Conservation (phyloP, 2,329 filamentous ascomycete genomes). For the Clonostachys rosea region DNA sequence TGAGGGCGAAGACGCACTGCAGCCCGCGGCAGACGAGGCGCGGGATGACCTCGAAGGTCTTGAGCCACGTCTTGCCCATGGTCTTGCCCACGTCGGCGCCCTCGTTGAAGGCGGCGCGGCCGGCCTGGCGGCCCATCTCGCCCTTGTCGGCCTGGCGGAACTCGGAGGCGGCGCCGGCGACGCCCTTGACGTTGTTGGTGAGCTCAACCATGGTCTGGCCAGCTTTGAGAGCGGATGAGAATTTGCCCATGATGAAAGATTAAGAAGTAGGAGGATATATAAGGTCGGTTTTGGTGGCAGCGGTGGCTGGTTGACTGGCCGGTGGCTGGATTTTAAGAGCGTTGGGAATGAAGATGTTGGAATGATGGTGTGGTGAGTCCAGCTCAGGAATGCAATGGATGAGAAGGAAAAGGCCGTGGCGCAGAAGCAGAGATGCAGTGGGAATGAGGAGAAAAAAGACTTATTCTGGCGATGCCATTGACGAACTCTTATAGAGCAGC, state of each 20-base stretch:
- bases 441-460: too few species aligned
- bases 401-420: too few species aligned
- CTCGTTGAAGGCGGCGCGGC: constrained; percentile 22
- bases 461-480: too few species aligned
- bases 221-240: constrained; percentile 21
- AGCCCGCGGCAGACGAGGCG: constrained; percentile 55
- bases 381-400: too few species aligned
- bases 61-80: constrained; percentile 36
- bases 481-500: too few species aligned
- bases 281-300: too few species aligned
- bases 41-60: constrained; percentile 38
- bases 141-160: constrained; percentile 23
- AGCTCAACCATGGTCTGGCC: constrained; percentile 25
- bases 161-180: constrained; percentile 17
- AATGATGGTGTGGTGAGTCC: too few species aligned
- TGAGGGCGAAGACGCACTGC: constrained; percentile 66
- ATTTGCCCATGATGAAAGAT: constrained; percentile 15
- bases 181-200: constrained; percentile 16
- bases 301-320: too few species aligned
- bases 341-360: too few species aligned
- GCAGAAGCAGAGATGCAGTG: too few species aligned
- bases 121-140: constrained; percentile 22
- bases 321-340: too few species aligned
- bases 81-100: constrained; percentile 30
- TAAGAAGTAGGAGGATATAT: too few species aligned